Evolutionary conservation across 495 filamentous ascomycete genomes (phyloP).

Genomic region (Terfezia boudieri): DNA sequence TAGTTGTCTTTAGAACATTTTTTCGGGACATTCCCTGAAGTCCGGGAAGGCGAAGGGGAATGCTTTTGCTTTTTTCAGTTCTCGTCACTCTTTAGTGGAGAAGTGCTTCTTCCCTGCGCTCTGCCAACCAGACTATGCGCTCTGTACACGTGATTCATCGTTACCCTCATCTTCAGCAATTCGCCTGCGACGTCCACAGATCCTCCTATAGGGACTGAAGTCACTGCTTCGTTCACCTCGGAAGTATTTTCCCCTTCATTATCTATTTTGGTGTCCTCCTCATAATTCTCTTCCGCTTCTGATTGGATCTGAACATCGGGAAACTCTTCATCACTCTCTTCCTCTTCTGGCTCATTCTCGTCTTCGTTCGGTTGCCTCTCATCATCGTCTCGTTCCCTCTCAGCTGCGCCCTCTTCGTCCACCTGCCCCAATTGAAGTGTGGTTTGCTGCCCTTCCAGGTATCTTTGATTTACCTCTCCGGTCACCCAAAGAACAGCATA

Average conservation of each 20-base stretch:
- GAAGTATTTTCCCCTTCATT: not conserved
- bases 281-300: constrained; percentile 5
- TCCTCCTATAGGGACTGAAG: not conserved
- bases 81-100: constrained; percentile 28
- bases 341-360: not conserved
- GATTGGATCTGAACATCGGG: not conserved
- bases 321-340: constrained; percentile 1
- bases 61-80: constrained; percentile 26
- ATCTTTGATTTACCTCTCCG: constrained; percentile 52
- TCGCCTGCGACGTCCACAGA: constrained; percentile 1
- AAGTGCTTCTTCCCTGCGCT: constrained; percentile 20
- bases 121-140: too few relatives aligned
- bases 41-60: constrained; percentile 10
- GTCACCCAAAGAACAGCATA: constrained; percentile 72
- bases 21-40: not conserved
- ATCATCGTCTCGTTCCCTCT: not conserved
- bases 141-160: not conserved
- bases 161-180: not conserved
- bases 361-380: not conserved
- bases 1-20: not conserved
- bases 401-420: not conserved
- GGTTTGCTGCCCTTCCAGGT: not conserved
- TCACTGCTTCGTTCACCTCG: not conserved
- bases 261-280: constrained; percentile 12
- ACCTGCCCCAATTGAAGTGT: not conserved